Evolutionary conservation across 345 rosid species (phyloP), one percentile per base, ranked within the genome.

Genomic region (Euclidium syriacum): DNA sequence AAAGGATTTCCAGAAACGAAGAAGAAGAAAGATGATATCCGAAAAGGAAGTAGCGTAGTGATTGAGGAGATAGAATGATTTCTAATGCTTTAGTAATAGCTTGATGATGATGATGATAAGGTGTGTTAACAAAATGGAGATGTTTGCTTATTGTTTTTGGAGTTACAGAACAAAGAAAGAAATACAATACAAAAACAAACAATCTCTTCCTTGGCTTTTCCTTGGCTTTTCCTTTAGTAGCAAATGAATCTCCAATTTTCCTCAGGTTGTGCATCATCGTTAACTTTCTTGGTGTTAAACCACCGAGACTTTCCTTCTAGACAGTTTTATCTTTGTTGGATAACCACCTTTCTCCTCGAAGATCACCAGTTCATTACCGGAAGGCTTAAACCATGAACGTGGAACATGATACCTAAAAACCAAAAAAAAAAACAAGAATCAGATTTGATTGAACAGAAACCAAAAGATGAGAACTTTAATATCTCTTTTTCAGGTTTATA

Each of bases 331-430:
- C 68, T 77, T 81, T 22, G 69, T 71, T 30, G 99, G 97, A 75
- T 87, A 78, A 34, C 96, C 99, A 1, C 96, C 96, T 78, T 69
- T 80, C 80, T 87, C 99, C 82, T 90, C 97, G 7, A 94, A 81
- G 41, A 94, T 80, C 55, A 90, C 97, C 71, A 87, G 79, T 65
- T 83, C 44, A 47, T 94, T 94, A 48, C 96, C 85, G 2, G 92
- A 80, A 55, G 95, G 76, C 76, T 85, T 94, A 72, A 94, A 87
- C 99, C 97, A 94, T 65, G 97, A 87, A 24, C 97, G 79, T 0
- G 97, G 99, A 47, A 90, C 83, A 56, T 90, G 97, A 77, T 94
- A 87, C 99, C 97, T 85, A 75, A 5, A 11, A 5, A 11, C 56
- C 10, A 26, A n/a, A 62, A 53, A 23, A 29, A 32, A 53, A 23